Percentiles rank a stretch among this genome's conserved stretches.
phyloP scores from a whole-genome alignment of 148 eudicot genomes.

The Linanthus parryae region DNA sequence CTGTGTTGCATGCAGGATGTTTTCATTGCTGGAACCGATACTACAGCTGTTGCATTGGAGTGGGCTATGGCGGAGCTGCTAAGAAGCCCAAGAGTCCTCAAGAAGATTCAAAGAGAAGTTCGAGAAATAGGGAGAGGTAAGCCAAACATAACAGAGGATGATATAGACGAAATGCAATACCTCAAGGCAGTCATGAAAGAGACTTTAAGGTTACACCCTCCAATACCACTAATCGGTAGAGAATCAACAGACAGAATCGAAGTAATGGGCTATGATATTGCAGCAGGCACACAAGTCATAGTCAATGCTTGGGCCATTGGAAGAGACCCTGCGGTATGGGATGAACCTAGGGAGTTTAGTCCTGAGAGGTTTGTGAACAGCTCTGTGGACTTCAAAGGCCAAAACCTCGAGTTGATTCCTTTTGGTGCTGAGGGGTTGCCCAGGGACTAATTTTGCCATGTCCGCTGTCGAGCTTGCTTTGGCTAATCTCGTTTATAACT shows the following conservation, averaged over 20 bases:
- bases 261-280: not conserved
- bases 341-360: not conserved
- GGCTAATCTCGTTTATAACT: no score
- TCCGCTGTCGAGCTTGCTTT: no score
- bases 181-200: conserved; percentile 3
- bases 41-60: not conserved
- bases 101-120: not conserved
- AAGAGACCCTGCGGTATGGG: conserved; percentile 1
- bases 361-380: no score
- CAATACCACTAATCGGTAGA: not conserved
- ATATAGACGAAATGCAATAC: not conserved
- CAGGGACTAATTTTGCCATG: no score
- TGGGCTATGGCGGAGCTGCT: conserved; percentile 4
- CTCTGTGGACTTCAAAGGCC: no score
- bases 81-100: not conserved
- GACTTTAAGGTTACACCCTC: not conserved
- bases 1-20: no score
- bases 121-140: not conserved
- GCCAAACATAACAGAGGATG: not conserved
- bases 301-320: conserved; percentile 3
- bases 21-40: conserved; percentile 4
- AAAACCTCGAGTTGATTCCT: no score
- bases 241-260: not conserved
- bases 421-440: no score
- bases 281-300: not conserved